phyloP scores from a whole-genome alignment of 2,329 filamentous ascomycete species.

The Lachnellula hyalina region DNA sequence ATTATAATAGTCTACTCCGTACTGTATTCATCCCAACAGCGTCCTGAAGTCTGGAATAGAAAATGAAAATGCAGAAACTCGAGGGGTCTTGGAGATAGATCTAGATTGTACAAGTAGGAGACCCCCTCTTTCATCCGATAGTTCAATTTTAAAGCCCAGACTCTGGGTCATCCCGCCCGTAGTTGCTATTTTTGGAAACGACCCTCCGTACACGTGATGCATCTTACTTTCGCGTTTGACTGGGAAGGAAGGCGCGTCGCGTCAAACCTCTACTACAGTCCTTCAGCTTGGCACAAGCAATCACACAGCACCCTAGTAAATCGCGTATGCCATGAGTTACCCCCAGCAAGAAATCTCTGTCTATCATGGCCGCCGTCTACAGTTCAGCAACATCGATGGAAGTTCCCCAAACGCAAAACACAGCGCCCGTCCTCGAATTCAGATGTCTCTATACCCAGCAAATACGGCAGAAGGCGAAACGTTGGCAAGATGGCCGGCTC shows the following conservation, averaged over 20 bases:
- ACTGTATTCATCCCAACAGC: background rate
- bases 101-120: too few relatives aligned
- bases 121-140: too few relatives aligned
- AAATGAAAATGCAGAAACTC: too few relatives aligned
- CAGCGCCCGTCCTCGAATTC: conserved; percentile 76
- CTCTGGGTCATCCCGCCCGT: background rate
- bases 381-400: conserved; percentile 13
- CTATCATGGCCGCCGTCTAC: conserved; percentile 6
- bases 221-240: background rate
- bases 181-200: background rate
- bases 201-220: background rate
- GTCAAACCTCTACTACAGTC: background rate
- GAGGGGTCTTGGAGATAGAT: too few relatives aligned
- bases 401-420: conserved; percentile 36
- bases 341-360: background rate
- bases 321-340: background rate
- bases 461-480: conserved; percentile 77
- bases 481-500: conserved; percentile 89
- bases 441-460: conserved; percentile 85
- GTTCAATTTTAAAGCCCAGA: background rate
- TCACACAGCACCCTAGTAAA: too few relatives aligned
- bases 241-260: conserved; percentile 3
- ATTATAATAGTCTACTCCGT: background rate
- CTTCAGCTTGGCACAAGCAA: too few relatives aligned
- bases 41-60: too few relatives aligned